Percentiles rank a stretch among this genome's conserved stretches.
Conservation (phyloP, 805 yeast genomes). For the Lipomyces orientalis region DNA sequence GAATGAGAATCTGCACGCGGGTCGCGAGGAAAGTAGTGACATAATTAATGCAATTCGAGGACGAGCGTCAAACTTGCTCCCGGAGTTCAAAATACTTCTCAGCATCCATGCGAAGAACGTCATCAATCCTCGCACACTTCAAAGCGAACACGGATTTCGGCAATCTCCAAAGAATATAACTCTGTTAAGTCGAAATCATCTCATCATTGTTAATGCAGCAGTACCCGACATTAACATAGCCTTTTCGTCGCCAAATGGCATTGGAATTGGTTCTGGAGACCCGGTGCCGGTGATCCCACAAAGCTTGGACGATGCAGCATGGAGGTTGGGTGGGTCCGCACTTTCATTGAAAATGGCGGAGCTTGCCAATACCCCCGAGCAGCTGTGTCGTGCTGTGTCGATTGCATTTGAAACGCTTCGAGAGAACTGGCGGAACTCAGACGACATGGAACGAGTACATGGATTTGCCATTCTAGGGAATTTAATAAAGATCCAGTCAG, state of each 20-base stretch:
- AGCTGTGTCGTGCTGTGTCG: slow-evolving; percentile 48
- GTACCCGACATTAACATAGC: slow-evolving; percentile 36
- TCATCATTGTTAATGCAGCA: slow-evolving; percentile 31
- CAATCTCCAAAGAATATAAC: slow-evolving; percentile 29
- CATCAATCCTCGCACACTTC: slow-evolving; percentile 18
- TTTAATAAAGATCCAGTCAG: slow-evolving; percentile 56
- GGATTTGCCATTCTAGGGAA: slow-evolving; percentile 67
- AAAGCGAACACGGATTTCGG: slow-evolving; percentile 27
- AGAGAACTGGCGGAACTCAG: slow-evolving; percentile 57
- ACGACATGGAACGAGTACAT: slow-evolving; percentile 63
- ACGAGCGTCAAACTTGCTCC: slow-evolving; percentile 33
- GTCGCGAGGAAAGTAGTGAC: slow-evolving; percentile 34
- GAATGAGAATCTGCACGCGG: slow-evolving; percentile 33
- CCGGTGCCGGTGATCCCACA: slow-evolving; percentile 34
- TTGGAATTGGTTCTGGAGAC: slow-evolving; percentile 35
- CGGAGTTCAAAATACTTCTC: slow-evolving; percentile 34
- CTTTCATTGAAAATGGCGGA: slow-evolving; percentile 56
- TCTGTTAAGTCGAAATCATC: slow-evolving; percentile 31
- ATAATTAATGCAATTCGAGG: slow-evolving; percentile 38
- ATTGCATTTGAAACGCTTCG: slow-evolving; percentile 53
- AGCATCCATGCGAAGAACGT: slow-evolving; percentile 37
- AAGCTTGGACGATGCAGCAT: slow-evolving; percentile 38
- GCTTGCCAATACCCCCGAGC: slow-evolving; percentile 46
- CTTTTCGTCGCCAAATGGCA: slow-evolving; percentile 27
- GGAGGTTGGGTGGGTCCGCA: slow-evolving; percentile 58